Evolutionary conservation across 2,329 filamentous ascomycete species (phyloP), one percentile per base, ranked within the genome.

Genomic region (Hypomyces rosellus): DNA sequence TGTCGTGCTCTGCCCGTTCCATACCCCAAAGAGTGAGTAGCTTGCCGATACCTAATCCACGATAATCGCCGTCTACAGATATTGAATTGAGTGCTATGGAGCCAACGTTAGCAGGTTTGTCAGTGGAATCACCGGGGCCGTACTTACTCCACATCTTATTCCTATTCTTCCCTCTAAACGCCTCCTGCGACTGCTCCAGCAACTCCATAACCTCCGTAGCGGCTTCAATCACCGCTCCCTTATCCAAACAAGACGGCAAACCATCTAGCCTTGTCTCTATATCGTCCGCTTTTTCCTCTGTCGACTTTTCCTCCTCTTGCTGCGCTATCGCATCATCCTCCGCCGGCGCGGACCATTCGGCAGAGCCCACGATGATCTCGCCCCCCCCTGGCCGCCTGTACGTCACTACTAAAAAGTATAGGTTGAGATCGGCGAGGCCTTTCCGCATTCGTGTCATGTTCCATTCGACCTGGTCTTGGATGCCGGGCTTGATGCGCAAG

Each of bases 91-190:
- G 49, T 7, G 54, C 53, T 55, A 30, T 14, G 2, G 6, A 30
- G 8, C 11, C 2, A 37, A n/a, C 13, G 42, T 50, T 22, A 45
- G 39, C 1, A 45, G 15, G 34, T 33, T 11, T 6, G 15, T 36
- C 16, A 14, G 4, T 4, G 11, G 25, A 5, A 12, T 14, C 34
- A 34, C 22, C 14, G 38, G 20, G 38, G 14, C 14, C 20, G 16
- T 22, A 49, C 53, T 51, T 12, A 54, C 53, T 55, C 54, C 54
- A 55, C 54, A 54, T 55, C 30, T 50, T 37, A 12, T 49, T 30
- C 15, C 48, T 25, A 3, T 48, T 33, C 36, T 48, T 37, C 4
- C 43, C 49, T 18, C 36, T 14, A 16, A 49, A 54, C 3, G 46
- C 48, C 11, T 38, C 45, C 25, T 47, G 43, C 16, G 37, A 43